Evolutionary conservation across 768 basidiomycete species (phyloP), one percentile per base, ranked within the genome.

Genomic region (Xerocomellus amylosporus): DNA sequence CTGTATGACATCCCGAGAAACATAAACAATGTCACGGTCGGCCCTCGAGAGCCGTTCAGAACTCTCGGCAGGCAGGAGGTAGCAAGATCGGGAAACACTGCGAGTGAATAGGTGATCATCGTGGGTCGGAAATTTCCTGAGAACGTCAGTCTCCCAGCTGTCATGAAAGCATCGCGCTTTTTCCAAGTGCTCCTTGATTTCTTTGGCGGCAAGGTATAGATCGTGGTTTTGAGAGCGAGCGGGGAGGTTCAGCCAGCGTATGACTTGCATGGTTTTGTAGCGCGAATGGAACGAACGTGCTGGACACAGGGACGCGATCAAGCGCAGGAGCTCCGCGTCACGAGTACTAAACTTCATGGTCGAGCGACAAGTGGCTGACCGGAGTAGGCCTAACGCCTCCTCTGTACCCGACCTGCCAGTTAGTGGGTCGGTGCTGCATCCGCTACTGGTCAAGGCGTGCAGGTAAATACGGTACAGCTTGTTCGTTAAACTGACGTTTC

Each of bases 371-470:
- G 65, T 56, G 10, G 76, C 73, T 1, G 75, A 77, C 5, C 52
- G 56, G 40, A 82, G 61, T 37, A 74, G 62, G 19, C 65, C 24
- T 24, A 79, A 58, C 0, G 79, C 79, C 43, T 79, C 71, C 36
- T 77, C 72, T 3, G 72, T 73, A 13, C 80, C 81, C 0, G 73
- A 75, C n/a, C 73, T 72, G 15, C 59, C 56, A 0, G 74, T 77
- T 20, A 81, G 66, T 0, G 24, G 24, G 24, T 24, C 24, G 24
- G 24, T 24, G 24, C 24, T 24, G 24, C 24, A 24, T 24, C 24
- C 24, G 24, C 24, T 24, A 24, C 24, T 24, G 24, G 24, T 24
- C 24, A 24, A 24, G 4, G 24, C 24, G 24, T 24, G 24, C 24
- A 24, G 24, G 24, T 24, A 24, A 24, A 24, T 4, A 24, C 24